These are phyloP conservation scores for Pneumocystis jirovecii DNA, from an alignment of 1,139 yeast genomes.

Conservation along the genomic window DNA sequence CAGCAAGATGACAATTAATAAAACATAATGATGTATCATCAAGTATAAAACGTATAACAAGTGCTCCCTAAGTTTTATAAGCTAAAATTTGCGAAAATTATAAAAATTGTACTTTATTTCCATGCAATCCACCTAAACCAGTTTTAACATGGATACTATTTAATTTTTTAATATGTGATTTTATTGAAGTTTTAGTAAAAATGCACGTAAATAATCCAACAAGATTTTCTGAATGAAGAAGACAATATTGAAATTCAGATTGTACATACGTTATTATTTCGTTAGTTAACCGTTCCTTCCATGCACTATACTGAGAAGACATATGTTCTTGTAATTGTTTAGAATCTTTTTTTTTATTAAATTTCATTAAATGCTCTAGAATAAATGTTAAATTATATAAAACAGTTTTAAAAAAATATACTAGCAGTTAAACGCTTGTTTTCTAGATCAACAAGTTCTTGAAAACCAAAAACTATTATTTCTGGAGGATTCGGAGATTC, in stretches of 20 bases:
- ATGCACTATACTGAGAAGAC: constrained; percentile 27
- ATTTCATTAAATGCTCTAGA: constrained; percentile 23
- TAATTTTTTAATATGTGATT: constrained; percentile 43
- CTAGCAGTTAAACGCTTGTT: constrained; percentile 68
- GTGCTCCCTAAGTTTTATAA: constrained; percentile 42
- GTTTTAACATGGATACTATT: constrained; percentile 78
- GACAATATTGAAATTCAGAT: constrained; percentile 35
- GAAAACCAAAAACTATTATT: constrained; percentile 72
- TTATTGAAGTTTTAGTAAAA: constrained; percentile 43
- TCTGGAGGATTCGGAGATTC: constrained; percentile 35
- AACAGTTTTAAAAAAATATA: constrained; percentile 1
- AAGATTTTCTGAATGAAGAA: constrained; percentile 72
- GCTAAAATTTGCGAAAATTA: neutral
- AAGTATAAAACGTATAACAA: constrained; percentile 65
- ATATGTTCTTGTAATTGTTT: constrained; percentile 38
- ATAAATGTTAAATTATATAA: neutral
- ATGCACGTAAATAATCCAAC: constrained; percentile 66
- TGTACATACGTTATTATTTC: constrained; percentile 12
- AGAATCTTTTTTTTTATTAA: constrained; percentile 24
- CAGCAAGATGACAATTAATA: constrained; percentile 81
- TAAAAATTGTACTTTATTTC: constrained; percentile 40
- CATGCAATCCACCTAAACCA: constrained; percentile 88
- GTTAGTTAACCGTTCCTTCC: constrained; percentile 24
- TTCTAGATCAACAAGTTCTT: constrained; percentile 80
- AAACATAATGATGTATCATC: constrained; percentile 65